Evolutionary conservation across 306 rosid species (phyloP).

Genomic region (Cicer yamashitae): DNA sequence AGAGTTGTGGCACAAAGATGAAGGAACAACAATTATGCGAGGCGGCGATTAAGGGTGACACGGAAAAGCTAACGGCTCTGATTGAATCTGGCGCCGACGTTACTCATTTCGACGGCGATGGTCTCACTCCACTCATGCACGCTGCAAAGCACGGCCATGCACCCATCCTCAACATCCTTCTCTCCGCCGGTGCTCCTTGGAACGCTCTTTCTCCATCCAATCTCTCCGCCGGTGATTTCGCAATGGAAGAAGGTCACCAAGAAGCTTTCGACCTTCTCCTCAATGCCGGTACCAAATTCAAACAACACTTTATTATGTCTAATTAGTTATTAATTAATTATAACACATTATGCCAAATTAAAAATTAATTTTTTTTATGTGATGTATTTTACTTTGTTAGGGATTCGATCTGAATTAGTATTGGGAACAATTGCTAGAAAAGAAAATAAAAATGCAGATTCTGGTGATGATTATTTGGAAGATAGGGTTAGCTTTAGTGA

Average conservation of each 20-base stretch:
- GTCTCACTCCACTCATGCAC: constrained; percentile 87
- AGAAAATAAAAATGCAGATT: constrained; percentile 47
- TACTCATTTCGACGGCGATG: constrained; percentile 65
- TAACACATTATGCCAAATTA: not conserved
- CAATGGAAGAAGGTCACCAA: constrained; percentile 74
- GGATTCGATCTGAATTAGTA: constrained; percentile 86
- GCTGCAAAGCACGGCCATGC: constrained; percentile 86
- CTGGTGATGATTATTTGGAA: constrained; percentile 67
- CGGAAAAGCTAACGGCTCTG: constrained; percentile 55
- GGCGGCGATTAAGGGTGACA: constrained; percentile 73
- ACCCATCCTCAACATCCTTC: constrained; percentile 56
- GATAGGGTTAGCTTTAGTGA: constrained; percentile 86
- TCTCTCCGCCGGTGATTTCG: constrained; percentile 76
- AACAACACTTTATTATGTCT: not conserved
- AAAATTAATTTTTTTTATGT: not conserved
- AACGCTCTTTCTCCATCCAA: constrained; percentile 87
- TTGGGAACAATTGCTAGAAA: constrained; percentile 82
- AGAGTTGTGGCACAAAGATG: constrained; percentile 49
- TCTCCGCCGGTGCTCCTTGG: constrained; percentile 90
- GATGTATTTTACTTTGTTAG: constrained; percentile 41
- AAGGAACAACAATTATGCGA: constrained; percentile 61
- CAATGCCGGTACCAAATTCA: constrained; percentile 63
- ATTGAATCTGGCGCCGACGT: constrained; percentile 72
- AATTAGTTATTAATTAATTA: not conserved
- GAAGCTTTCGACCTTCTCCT: constrained; percentile 71